phyloP scores from a whole-genome alignment of 2,329 filamentous ascomycete species.

The Trichoderma cornu-damae region DNA sequence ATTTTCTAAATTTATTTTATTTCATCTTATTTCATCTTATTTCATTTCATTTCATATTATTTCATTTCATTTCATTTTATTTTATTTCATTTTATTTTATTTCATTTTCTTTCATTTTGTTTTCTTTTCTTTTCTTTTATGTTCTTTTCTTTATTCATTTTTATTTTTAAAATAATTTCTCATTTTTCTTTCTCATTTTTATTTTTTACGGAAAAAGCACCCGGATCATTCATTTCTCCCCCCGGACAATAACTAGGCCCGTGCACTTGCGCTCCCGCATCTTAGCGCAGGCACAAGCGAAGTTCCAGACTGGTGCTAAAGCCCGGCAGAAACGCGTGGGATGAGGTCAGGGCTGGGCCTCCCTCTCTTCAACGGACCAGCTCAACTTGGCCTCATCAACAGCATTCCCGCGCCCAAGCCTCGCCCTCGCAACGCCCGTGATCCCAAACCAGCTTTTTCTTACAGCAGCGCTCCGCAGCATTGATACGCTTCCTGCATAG shows the following conservation, averaged over 20 bases:
- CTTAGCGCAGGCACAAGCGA: slow-evolving; percentile 18
- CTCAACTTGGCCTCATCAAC: not conserved
- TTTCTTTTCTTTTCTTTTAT: too few species aligned
- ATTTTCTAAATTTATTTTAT: too few species aligned
- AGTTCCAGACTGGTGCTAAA: slow-evolving; percentile 14
- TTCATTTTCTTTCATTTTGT: too few species aligned
- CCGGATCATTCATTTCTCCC: not conserved
- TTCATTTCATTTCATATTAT: too few species aligned
- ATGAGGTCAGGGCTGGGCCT: slow-evolving; percentile 15
- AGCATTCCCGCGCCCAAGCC: not conserved
- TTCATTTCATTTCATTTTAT: too few species aligned
- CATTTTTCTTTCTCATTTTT: too few species aligned
- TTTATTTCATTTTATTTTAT: too few species aligned
- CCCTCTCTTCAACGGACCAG: not conserved
- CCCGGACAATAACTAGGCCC: not conserved
- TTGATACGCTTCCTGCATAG: not conserved
- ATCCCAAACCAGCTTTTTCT: not conserved
- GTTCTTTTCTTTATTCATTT: too few species aligned
- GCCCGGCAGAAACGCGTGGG: slow-evolving; percentile 16
- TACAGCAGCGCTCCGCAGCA: not conserved
- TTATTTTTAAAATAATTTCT: too few species aligned
- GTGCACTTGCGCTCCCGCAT: slow-evolving; percentile 18
- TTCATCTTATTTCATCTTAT: too few species aligned
- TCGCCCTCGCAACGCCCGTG: not conserved
- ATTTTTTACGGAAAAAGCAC: too few species aligned